Evolutionary conservation across 768 basidiomycete genomes (phyloP), one percentile per base, ranked within the genome.

Genomic region (Lentinula sp.): DNA sequence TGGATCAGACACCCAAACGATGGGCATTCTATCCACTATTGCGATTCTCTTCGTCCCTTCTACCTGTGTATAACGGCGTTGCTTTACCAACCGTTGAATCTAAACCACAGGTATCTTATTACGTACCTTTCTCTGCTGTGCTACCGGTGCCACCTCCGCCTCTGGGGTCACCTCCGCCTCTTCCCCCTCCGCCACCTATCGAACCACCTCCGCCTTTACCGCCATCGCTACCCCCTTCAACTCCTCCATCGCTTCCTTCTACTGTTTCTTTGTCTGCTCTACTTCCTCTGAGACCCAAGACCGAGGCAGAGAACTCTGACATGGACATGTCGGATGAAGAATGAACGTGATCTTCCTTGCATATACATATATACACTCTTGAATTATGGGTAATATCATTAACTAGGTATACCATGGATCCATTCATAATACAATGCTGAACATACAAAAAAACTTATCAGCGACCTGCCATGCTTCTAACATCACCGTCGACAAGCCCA

Each of bases 21-120:
- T 90, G 90, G 89, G 89, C 86, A 10, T 68, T 62, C 39, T 91
- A 87, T 66, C 85, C 87, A 3, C 69, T 75, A 41, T 78, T 79
- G 9, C 78, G 84, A 62, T 91, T 91, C 66, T 80, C 81, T 4
- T 85, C 77, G 39, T 71, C 76, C 43, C 76, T 77, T 33, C 81
- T 91, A 15, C 82, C 83, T 4, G 57, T 82, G 1, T 88, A 85
- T 67, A 76, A 69, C 9, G 79, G 80, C 41, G 60, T 57, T 10
- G 63, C 66, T 28, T 74, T 84, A 18, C 77, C 77, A 3, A 69
- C 73, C 16, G 66, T 73, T 28, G 57, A 60, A 23, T 43, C 50
- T 32, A 51, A 60, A 8, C 82, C 83, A 18, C 49, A 60, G 49
- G 4, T 6, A 59, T 51, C 16, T 41, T 42, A 10, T 35, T 33